Conservation (phyloP, 2,329 filamentous ascomycete genomes). For the Bimuria novae-zelandiae region DNA sequence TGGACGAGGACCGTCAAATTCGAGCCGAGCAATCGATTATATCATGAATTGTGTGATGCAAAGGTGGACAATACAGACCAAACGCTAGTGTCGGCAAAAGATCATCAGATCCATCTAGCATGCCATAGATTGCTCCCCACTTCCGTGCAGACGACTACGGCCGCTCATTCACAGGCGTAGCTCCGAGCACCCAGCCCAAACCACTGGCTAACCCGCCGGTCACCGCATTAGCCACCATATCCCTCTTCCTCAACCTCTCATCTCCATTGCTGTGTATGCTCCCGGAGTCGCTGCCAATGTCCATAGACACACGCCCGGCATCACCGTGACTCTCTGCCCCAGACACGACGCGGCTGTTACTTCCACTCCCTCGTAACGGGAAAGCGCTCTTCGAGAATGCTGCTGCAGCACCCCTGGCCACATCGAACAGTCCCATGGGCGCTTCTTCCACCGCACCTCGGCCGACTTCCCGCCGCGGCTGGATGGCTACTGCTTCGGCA, state of each 20-base stretch:
- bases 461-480: slow-evolving; percentile 49
- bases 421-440: slow-evolving; percentile 59
- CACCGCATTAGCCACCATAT: slow-evolving; percentile 70
- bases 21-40: no score
- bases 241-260: slow-evolving; percentile 67
- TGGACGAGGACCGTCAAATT: no score
- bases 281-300: slow-evolving; percentile 45
- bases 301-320: slow-evolving; percentile 31
- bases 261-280: slow-evolving; percentile 38
- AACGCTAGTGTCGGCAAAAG: no score
- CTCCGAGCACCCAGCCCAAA: slow-evolving; percentile 67
- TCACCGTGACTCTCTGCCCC: slow-evolving; percentile 11
- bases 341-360: slow-evolving; percentile 14
- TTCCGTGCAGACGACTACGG: no score
- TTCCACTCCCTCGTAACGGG: slow-evolving; percentile 41
- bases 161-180: slow-evolving; percentile 6
- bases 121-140: no score
- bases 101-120: no score
- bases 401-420: slow-evolving; percentile 55
- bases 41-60: no score
- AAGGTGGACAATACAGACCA: no score
- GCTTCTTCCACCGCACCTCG: slow-evolving; percentile 52
- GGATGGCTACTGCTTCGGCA: slow-evolving; percentile 37
- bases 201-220: slow-evolving; percentile 65
- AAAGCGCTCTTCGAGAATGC: slow-evolving; percentile 55